Percentiles rank a stretch among this genome's conserved stretches.
Conservation (phyloP, 306 rosid genomes). For the Gastrolobium bilobum region DNA sequence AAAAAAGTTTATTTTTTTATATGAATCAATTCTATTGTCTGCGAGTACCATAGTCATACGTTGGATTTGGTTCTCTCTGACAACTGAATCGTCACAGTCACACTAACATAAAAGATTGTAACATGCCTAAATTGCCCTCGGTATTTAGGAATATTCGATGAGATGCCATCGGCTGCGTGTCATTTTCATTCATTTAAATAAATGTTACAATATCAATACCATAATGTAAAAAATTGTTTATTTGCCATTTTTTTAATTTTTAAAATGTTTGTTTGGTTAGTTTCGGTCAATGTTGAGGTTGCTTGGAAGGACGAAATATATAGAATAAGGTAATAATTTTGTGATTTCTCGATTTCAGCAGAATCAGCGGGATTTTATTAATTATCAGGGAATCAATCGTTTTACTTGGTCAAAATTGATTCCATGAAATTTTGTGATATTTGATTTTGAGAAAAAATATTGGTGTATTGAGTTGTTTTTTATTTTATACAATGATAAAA, state of each 20-base stretch:
- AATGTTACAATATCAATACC: neutral
- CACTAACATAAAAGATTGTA: too few species aligned
- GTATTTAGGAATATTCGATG: constrained; percentile 17
- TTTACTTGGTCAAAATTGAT: constrained; percentile 29
- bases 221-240: neutral
- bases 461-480: neutral
- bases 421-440: neutral
- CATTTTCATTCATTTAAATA: neutral
- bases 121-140: neutral
- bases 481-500: too few species aligned
- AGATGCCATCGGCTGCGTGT: neutral
- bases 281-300: neutral
- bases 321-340: neutral
- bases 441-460: neutral
- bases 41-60: too few species aligned
- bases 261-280: neutral
- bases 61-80: too few species aligned
- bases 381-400: neutral
- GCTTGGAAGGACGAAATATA: neutral
- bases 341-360: neutral
- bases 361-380: neutral
- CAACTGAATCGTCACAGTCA: too few species aligned
- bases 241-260: neutral
- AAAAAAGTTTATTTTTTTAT: too few species aligned
- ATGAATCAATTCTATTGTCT: too few species aligned